Conservation (phyloP, 352 stramenopile genomes). For the Vaucheria bursata region DNA sequence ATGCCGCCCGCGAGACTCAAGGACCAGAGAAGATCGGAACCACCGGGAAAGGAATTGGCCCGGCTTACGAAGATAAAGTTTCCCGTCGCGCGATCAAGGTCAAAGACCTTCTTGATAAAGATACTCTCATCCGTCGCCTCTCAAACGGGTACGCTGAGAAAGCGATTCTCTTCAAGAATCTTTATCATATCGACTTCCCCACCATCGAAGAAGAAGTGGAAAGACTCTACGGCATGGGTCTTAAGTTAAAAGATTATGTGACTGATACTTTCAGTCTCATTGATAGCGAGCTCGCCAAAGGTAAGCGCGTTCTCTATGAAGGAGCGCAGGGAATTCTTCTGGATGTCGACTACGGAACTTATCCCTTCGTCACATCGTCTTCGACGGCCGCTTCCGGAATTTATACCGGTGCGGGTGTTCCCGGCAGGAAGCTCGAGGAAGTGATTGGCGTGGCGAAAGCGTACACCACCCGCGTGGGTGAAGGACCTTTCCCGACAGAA, state of each 20-base stretch:
- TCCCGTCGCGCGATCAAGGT: background rate
- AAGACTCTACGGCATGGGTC: background rate
- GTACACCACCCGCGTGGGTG: slow-evolving; percentile 31
- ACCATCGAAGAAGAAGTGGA: background rate
- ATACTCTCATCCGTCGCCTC: background rate
- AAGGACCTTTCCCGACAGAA: slow-evolving; percentile 97
- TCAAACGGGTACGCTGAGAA: no score
- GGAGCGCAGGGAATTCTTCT: background rate
- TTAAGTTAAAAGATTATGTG: no score
- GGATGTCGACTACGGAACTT: background rate
- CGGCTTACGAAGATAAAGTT: background rate
- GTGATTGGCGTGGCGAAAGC: background rate
- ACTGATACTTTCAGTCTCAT: no score
- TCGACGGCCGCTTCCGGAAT: background rate
- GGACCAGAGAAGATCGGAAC: background rate
- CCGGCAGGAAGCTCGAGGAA: background rate
- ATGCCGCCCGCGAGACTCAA: background rate
- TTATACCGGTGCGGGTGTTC: background rate
- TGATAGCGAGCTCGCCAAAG: background rate
- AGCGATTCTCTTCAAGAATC: background rate
- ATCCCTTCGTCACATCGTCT: background rate
- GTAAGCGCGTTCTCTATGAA: background rate
- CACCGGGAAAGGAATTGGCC: background rate
- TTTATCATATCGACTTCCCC: no score
- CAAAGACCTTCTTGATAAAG: background rate